Percentiles rank a stretch among this genome's conserved stretches.
These are phyloP conservation scores for Aspergillus ruber DNA, from an alignment of 2,329 filamentous ascomycete species.

Conservation along the genomic window DNA sequence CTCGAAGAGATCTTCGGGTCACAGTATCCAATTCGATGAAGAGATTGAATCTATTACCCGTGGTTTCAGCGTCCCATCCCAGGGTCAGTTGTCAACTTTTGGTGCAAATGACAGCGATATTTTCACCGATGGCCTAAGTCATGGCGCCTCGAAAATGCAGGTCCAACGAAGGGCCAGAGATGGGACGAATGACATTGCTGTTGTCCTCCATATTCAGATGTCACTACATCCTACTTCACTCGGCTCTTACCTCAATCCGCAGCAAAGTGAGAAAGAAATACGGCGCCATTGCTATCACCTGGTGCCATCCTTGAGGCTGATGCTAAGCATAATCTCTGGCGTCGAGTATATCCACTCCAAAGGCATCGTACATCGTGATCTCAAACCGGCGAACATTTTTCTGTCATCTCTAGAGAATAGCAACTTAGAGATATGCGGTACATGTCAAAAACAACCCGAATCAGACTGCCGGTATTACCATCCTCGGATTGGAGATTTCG, in stretches of 20 bases:
- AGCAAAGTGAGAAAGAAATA: slow-evolving; percentile 15
- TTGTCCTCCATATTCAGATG: slow-evolving; percentile 63
- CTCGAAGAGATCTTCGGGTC: slow-evolving; percentile 33
- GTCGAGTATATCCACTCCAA: slow-evolving; percentile 59
- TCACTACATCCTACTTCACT: slow-evolving; percentile 58
- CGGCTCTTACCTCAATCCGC: slow-evolving; percentile 49
- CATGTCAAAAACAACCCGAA: slow-evolving; percentile 34
- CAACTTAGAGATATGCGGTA: slow-evolving; percentile 41
- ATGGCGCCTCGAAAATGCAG: slow-evolving; percentile 28
- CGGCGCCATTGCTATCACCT: slow-evolving; percentile 58
- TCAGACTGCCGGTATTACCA: slow-evolving; percentile 40
- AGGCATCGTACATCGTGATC: slow-evolving; percentile 58
- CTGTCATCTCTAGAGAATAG: slow-evolving; percentile 47
- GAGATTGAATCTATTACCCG: slow-evolving; percentile 47
- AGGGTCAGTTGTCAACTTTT: slow-evolving; percentile 29
- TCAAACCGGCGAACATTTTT: slow-evolving; percentile 65
- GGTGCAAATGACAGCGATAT: slow-evolving; percentile 32
- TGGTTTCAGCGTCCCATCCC: slow-evolving; percentile 25
- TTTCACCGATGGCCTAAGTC: slow-evolving; percentile 36
- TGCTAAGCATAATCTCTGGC: slow-evolving; percentile 56
- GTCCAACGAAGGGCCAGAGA: slow-evolving; percentile 18
- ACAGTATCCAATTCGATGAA: slow-evolving; percentile 31
- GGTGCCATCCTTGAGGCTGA: slow-evolving; percentile 49
- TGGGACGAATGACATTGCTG: slow-evolving; percentile 24
- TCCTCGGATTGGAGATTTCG: slow-evolving; percentile 63